Conservation (phyloP, 2,329 filamentous ascomycete species). For the Bipolaris oryzae region DNA sequence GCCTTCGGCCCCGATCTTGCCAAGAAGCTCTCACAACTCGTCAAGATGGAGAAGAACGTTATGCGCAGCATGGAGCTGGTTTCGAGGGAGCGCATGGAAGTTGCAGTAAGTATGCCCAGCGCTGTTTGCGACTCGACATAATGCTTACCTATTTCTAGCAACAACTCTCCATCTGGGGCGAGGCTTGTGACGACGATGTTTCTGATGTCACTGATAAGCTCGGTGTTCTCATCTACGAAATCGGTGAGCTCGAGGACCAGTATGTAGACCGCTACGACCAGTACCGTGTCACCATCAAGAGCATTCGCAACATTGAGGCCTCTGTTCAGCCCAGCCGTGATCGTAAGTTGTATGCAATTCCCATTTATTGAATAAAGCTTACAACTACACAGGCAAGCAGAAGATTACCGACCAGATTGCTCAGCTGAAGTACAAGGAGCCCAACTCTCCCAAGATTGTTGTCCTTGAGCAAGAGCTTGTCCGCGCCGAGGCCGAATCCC, state of each 20-base stretch:
- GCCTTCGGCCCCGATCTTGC: constrained; percentile 86
- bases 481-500: constrained; percentile 96
- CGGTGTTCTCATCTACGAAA: constrained; percentile 96
- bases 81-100: constrained; percentile 95
- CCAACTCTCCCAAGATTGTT: constrained; percentile 95
- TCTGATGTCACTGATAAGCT: constrained; percentile 99
- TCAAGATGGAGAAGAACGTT: constrained; percentile 99
- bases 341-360: constrained; percentile 64
- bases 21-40: constrained; percentile 95
- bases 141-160: constrained; percentile 63
- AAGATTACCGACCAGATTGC: constrained; percentile 99
- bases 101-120: constrained; percentile 73
- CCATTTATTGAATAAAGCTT: neutral
- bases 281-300: constrained; percentile 99
- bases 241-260: constrained; percentile 96
- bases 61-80: constrained; percentile 98
- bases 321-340: constrained; percentile 98
- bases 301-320: constrained; percentile 97
- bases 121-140: constrained; percentile 5
- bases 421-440: constrained; percentile 99
- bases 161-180: constrained; percentile 99
- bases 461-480: constrained; percentile 98
- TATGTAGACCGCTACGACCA: constrained; percentile 99
- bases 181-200: constrained; percentile 93
- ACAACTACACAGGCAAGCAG: constrained; percentile 74